phyloP scores from a whole-genome alignment of 345 rosid genomes.

The Citrus maxima region DNA sequence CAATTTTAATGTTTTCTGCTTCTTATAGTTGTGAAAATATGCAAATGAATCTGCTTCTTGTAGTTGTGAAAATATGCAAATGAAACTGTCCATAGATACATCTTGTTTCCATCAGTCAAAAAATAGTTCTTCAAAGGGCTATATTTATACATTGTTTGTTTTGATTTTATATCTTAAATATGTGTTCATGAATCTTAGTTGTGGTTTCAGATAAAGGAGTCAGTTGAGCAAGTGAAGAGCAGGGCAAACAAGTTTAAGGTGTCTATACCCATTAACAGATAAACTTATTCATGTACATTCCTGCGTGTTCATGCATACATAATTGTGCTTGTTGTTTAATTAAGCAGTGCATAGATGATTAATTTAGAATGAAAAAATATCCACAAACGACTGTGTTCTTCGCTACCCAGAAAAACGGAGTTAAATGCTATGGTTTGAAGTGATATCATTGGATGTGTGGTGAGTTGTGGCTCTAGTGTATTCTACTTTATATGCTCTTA shows the following conservation, averaged over 20 bases:
- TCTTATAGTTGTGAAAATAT: not conserved
- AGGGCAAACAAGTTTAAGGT: constrained; percentile 52
- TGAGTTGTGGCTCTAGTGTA: not conserved
- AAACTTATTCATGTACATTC: not conserved
- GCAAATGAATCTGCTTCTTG: not conserved
- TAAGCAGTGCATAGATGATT: not conserved
- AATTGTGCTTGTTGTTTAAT: constrained; percentile 8
- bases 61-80: not conserved
- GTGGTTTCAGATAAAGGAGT: constrained; percentile 51
- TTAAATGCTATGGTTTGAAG: not conserved
- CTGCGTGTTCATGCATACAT: not conserved
- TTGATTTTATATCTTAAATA: not conserved
- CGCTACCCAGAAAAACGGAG: not conserved
- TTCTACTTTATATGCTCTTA: not conserved
- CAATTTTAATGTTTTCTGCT: not conserved
- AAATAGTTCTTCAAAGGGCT: not conserved
- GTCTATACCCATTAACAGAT: constrained; percentile 10
- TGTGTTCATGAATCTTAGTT: constrained; percentile 15
- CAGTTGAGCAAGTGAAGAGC: constrained; percentile 41
- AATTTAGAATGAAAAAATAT: not conserved
- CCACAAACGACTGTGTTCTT: not conserved
- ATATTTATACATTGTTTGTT: not conserved
- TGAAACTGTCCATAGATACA: not conserved
- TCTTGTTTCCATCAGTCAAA: not conserved
- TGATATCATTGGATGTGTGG: not conserved